Evolutionary conservation across 2,329 filamentous ascomycete species (phyloP).

Genomic region (Myriosclerotinia scirpicola): DNA sequence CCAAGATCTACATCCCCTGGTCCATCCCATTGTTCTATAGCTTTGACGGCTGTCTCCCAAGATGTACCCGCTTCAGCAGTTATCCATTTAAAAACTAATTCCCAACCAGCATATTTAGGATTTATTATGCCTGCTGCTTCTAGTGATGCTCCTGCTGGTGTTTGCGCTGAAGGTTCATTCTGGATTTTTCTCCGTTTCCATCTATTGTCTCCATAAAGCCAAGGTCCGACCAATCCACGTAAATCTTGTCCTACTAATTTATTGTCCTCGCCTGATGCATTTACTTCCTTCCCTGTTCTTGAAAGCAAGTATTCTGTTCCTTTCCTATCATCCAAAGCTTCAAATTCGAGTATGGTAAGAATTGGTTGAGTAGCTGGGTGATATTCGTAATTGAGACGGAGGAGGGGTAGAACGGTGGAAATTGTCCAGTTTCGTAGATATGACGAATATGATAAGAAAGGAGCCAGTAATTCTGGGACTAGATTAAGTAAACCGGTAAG

Average conservation of each 20-base stretch:
- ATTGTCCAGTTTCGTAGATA: slow-evolving; percentile 67
- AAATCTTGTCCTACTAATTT: slow-evolving; percentile 61
- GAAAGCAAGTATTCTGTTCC: slow-evolving; percentile 63
- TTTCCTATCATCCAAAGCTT: slow-evolving; percentile 56
- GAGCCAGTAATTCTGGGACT: slow-evolving; percentile 64
- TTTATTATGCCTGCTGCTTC: slow-evolving; percentile 34
- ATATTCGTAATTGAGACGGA: slow-evolving; percentile 69
- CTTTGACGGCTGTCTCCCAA: slow-evolving; percentile 62
- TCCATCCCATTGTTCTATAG: slow-evolving; percentile 71
- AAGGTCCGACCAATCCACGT: slow-evolving; percentile 67
- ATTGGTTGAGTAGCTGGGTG: slow-evolving; percentile 50
- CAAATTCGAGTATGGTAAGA: slow-evolving; percentile 62
- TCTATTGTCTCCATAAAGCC: slow-evolving; percentile 65
- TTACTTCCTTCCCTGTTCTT: slow-evolving; percentile 47
- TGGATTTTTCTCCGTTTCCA: slow-evolving; percentile 51
- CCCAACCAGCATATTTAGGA: slow-evolving; percentile 62
- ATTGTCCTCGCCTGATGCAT: slow-evolving; percentile 28
- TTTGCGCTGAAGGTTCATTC: slow-evolving; percentile 24
- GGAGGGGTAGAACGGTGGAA: slow-evolving; percentile 65
- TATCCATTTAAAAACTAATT: slow-evolving; percentile 68
- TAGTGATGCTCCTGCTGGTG: slow-evolving; percentile 29
- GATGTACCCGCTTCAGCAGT: slow-evolving; percentile 56
- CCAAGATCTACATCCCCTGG: slow-evolving; percentile 69
- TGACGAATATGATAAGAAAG: slow-evolving; percentile 63
- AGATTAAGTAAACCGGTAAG: slow-evolving; percentile 71